These are phyloP conservation scores for Huntiella abstrusa DNA, from an alignment of 2,329 filamentous ascomycete species.

Conservation along the genomic window DNA sequence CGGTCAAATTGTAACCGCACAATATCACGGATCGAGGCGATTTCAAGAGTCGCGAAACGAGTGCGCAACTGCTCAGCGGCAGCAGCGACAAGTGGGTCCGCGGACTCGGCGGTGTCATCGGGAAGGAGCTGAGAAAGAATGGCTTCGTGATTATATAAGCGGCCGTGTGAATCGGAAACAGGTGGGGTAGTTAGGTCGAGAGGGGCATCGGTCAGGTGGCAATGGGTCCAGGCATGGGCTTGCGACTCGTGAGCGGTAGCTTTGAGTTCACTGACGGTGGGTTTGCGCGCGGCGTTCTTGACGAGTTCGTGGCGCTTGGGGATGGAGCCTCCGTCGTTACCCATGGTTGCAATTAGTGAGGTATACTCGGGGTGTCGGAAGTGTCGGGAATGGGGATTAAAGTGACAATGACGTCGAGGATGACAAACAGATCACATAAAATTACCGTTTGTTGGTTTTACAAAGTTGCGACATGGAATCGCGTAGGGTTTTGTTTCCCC, in stretches of 20 bases:
- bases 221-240: conserved; percentile 70
- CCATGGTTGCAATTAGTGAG: conserved; percentile 39
- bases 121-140: conserved; percentile 46
- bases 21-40: conserved; percentile 70
- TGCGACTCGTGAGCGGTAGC: conserved; percentile 72
- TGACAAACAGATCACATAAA: too few relatives aligned
- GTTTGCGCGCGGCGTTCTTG: conserved; percentile 70
- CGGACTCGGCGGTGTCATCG: conserved; percentile 24
- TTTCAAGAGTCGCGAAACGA: conserved; percentile 31
- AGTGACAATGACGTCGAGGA: too few relatives aligned
- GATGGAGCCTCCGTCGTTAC: conserved; percentile 94
- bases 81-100: conserved; percentile 23
- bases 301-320: conserved; percentile 91
- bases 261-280: conserved; percentile 72
- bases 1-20: conserved; percentile 63
- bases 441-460: not conserved
- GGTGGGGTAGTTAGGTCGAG: conserved; percentile 46
- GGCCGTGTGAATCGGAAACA: conserved; percentile 69
- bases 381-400: not conserved
- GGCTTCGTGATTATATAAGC: conserved; percentile 87
- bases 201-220: conserved; percentile 63
- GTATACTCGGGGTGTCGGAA: not conserved
- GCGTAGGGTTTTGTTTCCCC: too few relatives aligned
- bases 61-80: conserved; percentile 17
- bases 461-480: not conserved